These are phyloP conservation scores for Botrytis hyacinthi DNA, from an alignment of 2,329 filamentous ascomycete species.

Conservation along the genomic window DNA sequence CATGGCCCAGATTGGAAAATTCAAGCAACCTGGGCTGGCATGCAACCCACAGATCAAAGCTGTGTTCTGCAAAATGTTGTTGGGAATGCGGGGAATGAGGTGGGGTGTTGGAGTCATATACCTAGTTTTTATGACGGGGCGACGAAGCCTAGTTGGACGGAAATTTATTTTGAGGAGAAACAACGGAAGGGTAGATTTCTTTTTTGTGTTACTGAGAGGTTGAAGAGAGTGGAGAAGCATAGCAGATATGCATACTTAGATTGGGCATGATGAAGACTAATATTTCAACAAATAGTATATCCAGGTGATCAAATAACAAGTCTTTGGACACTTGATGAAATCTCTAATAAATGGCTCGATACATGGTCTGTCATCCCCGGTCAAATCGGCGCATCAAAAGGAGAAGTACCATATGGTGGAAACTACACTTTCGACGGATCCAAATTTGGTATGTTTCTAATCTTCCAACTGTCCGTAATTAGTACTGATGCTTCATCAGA, in stretches of 20 bases:
- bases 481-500: not conserved
- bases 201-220: not conserved
- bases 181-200: conserved; percentile 1
- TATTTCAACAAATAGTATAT: conserved; percentile 4
- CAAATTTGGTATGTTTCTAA: not conserved
- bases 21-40: conserved; percentile 3
- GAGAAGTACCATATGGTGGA: conserved; percentile 2
- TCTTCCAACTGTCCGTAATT: not conserved
- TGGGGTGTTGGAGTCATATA: conserved; percentile 12
- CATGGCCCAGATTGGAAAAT: not conserved
- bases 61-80: conserved; percentile 22
- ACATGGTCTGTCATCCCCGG: conserved; percentile 13
- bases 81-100: not conserved
- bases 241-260: too few species aligned
- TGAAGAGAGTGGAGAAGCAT: not conserved
- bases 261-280: not conserved
- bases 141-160: conserved; percentile 3
- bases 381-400: not conserved
- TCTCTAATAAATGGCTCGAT: conserved; percentile 14
- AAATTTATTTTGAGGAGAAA: conserved; percentile 7
- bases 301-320: conserved; percentile 15
- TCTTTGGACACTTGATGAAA: not conserved
- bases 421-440: conserved; percentile 14
- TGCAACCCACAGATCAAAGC: conserved; percentile 25
- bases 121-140: conserved; percentile 17